Conservation (phyloP, 148 eudicot species). For the Rhododendron ovatum region DNA sequence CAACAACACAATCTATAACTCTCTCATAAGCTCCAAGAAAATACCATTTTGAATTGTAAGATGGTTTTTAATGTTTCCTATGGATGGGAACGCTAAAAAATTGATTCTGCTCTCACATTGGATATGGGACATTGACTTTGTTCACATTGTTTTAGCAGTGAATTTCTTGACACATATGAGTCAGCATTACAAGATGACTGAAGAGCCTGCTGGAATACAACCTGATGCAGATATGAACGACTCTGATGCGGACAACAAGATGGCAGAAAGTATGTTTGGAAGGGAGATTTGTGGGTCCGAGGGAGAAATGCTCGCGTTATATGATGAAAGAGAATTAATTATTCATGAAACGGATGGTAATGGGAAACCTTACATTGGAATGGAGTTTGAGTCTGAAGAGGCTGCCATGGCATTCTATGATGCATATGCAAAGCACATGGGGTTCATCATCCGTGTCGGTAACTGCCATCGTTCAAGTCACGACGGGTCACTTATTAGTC, state of each 20-base stretch:
- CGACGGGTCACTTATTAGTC: conserved; percentile 11
- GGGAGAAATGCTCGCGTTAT: conserved; percentile 14
- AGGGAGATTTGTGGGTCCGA: conserved; percentile 2
- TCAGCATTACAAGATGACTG: conserved; percentile 1
- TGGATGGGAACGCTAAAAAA: neutral
- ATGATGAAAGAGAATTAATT: conserved; percentile 9
- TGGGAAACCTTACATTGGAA: conserved; percentile 11
- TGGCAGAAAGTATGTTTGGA: conserved; percentile 3
- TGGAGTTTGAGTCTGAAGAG: conserved; percentile 18
- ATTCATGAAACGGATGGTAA: conserved; percentile 4
- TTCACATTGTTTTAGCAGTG: neutral
- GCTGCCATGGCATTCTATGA: conserved; percentile 16
- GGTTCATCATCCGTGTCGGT: conserved; percentile 13
- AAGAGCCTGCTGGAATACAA: conserved; percentile 4
- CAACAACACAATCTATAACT: neutral
- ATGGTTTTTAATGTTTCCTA: neutral
- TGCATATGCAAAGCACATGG: conserved; percentile 15
- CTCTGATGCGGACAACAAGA: conserved; percentile 8
- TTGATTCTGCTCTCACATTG: neutral
- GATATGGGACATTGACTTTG: neutral
- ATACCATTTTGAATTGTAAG: neutral
- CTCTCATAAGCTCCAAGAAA: neutral
- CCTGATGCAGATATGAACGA: conserved; percentile 5
- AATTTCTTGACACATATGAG: conserved; percentile 4
- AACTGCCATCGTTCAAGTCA: conserved; percentile 21